A percentile compares a stretch with the other conserved stretches of the same genome.
phyloP scores from a whole-genome alignment of 2,329 filamentous ascomycete species.

The Davidsoniella australis region DNA sequence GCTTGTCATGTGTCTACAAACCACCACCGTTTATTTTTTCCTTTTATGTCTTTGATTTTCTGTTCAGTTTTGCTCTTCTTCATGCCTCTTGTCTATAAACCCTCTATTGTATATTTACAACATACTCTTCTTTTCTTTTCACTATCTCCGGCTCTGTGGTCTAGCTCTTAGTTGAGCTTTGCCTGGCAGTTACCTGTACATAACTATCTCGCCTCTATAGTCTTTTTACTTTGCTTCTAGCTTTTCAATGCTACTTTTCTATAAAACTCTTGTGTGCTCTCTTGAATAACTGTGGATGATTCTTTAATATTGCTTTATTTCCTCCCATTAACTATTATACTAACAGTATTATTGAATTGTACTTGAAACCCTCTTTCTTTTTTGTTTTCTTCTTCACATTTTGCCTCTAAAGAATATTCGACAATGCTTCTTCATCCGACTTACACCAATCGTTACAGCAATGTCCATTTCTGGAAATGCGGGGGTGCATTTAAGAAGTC shows the following conservation, averaged over 20 bases:
- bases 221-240: constrained; percentile 4
- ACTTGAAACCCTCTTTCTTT: not conserved
- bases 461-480: too few relatives aligned
- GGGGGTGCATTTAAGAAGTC: too few relatives aligned
- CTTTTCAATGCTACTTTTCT: not conserved
- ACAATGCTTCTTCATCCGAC: too few relatives aligned
- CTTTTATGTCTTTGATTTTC: constrained; percentile 2
- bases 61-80: constrained; percentile 6
- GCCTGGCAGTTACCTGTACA: constrained; percentile 1
- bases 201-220: constrained; percentile 3
- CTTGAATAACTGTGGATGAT: not conserved
- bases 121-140: not conserved
- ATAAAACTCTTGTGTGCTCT: not conserved
- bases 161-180: not conserved
- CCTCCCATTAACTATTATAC: not conserved
- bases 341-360: not conserved
- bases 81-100: not conserved
- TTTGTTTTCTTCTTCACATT: not conserved
- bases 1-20: constrained; percentile 4
- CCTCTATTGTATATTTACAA: constrained; percentile 1
- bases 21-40: not conserved
- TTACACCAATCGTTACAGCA: too few relatives aligned
- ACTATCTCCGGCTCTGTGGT: not conserved
- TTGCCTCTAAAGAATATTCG: not conserved
- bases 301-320: not conserved